A percentile compares a stretch with the other conserved stretches of the same genome.
Conservation (phyloP, 768 basidiomycete species). For the Auricularia sp. region DNA sequence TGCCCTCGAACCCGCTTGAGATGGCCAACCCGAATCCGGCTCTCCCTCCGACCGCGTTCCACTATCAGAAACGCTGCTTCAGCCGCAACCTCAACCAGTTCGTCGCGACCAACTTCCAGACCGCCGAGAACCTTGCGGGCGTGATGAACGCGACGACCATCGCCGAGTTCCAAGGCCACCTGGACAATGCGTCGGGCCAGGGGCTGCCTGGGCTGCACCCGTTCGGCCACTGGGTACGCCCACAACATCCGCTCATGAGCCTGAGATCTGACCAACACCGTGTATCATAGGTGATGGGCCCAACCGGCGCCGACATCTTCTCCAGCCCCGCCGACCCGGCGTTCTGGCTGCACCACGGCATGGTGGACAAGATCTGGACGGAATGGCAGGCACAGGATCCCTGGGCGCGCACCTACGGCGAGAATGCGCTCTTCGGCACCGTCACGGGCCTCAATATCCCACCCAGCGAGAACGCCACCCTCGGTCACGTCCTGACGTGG, state of each 20-base stretch:
- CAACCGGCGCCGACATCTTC: constrained; percentile 1
- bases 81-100: constrained; percentile 1
- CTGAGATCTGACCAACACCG: no score
- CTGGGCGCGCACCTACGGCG: not conserved
- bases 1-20: not conserved
- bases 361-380: constrained; percentile 2
- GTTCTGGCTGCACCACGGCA: not conserved
- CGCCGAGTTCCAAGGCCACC: not conserved
- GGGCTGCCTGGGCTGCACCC: not conserved
- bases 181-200: not conserved
- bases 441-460: constrained; percentile 1
- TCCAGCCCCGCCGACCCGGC: not conserved
- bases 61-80: not conserved
- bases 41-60: not conserved
- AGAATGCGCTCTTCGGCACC: not conserved
- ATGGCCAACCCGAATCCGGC: constrained; percentile 1
- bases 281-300: not conserved
- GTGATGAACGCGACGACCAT: not conserved
- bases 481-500: not conserved
- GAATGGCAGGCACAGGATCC: not conserved
- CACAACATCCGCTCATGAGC: no score
- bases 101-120: not conserved
- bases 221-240: not conserved
- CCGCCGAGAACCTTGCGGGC: not conserved
- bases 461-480: not conserved